Conservation (phyloP, 176 grass and related monocot species). For the Oryza punctata region DNA sequence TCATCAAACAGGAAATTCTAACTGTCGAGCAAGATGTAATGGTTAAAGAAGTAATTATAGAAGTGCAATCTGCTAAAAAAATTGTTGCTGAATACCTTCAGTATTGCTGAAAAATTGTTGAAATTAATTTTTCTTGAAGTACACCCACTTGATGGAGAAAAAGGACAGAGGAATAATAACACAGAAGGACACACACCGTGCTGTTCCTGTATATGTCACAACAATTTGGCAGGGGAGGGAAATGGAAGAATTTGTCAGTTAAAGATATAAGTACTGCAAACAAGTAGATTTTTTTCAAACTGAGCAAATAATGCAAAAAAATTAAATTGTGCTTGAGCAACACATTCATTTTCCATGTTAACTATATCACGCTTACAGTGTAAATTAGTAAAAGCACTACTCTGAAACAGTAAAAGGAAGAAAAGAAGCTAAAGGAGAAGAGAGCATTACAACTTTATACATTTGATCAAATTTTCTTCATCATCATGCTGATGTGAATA, state of each 20-base stretch:
- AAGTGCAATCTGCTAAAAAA: not conserved
- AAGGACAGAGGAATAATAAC: not conserved
- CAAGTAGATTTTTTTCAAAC: not conserved
- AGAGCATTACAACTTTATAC: conserved; percentile 12
- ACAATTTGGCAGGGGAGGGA: not conserved
- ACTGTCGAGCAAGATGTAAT: not conserved
- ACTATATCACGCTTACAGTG: not conserved
- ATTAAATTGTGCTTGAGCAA: not conserved
- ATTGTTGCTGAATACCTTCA: not conserved
- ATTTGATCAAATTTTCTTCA: not conserved
- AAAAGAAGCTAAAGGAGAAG: not conserved
- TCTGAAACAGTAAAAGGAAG: not conserved
- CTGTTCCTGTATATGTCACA: not conserved
- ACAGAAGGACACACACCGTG: not conserved
- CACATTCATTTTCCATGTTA: not conserved
- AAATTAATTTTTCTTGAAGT: conserved; percentile 12
- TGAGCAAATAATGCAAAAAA: not conserved
- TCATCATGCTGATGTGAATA: not conserved
- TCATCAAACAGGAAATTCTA: not conserved
- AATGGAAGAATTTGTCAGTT: not conserved
- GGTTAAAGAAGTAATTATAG: not conserved
- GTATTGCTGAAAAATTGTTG: not conserved
- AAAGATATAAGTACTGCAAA: not conserved
- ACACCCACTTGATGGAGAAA: not conserved
- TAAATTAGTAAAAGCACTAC: not conserved